Evolutionary conservation across 805 yeast species (phyloP), one percentile per base, ranked within the genome.

Genomic region (Lipomyces anomalus): DNA sequence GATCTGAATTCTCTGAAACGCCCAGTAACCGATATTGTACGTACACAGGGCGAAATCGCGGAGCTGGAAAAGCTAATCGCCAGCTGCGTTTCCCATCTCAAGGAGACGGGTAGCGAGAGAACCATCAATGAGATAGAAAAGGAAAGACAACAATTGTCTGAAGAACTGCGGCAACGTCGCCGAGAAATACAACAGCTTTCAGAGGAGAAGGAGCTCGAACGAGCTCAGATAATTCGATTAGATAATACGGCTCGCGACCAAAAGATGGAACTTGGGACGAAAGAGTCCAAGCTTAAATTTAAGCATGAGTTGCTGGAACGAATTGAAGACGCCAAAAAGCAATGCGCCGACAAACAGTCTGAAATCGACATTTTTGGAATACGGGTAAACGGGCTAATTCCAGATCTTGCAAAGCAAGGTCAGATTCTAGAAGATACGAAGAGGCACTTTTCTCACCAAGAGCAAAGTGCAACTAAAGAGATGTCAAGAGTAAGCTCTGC

Each of bases 181-280:
- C 48, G 48, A 21, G 53, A 53, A 2, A 40, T 73, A 13, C 61
- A 58, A 9, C 50, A 55, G 2, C 48, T 71, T 4, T 53, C 52
- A 2, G 76, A 73, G 20, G 67, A 68, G 5, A 72, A 72, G 52
- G 82, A 78, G 40, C 44, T 57, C 3, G 60, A 62, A 6, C 71
- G 74, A 22, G 68, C 68, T 35, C 76, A 73, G 30, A 44, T 74
- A 18, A 65, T 68, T 5, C 62, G 67, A 11, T 52, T 79, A 20
- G 82, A 80, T 47, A 70, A 66, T 28, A 62, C 63, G 29, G 62
- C 79, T 11, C 78, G 78, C 47, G 84, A 80, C 53, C 70, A 72
- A 43, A 68, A 70, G 54, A 60, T 82, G 36, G 55, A 59, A 2
- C 73, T 84, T 22, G 75, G 77, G 52, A 70, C 73, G 36, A 59